These are phyloP conservation scores for Stagonosporopsis rhizophila DNA, from an alignment of 2,329 filamentous ascomycete genomes.

Conservation along the genomic window DNA sequence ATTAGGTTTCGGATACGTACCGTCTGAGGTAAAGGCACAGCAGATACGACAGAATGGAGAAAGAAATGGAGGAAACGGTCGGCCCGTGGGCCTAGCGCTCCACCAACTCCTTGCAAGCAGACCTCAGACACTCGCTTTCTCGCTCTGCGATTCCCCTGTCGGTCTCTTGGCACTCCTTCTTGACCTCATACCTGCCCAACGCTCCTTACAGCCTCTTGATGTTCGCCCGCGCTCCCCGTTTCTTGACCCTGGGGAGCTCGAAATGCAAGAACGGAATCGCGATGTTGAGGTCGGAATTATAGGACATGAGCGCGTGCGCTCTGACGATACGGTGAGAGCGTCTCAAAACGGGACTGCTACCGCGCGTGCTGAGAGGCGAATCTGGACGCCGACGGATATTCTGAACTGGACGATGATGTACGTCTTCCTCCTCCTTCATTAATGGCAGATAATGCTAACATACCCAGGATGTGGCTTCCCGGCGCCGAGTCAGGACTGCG, in stretches of 20 bases:
- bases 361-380: neutral
- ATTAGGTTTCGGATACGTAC: constrained; percentile 63
- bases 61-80: neutral
- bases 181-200: constrained; percentile 41
- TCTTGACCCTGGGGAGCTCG: constrained; percentile 40
- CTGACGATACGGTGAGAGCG: constrained; percentile 9
- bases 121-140: constrained; percentile 48
- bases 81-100: constrained; percentile 24
- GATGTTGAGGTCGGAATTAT: neutral
- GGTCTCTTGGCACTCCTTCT: constrained; percentile 45
- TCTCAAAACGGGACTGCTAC: neutral
- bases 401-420: constrained; percentile 61
- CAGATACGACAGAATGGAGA: neutral
- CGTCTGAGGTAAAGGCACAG: constrained; percentile 44
- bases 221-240: constrained; percentile 40
- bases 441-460: neutral
- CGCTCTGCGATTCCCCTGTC: constrained; percentile 49
- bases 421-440: neutral
- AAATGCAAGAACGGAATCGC: constrained; percentile 30
- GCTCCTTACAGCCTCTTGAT: constrained; percentile 20
- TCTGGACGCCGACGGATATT: constrained; percentile 58
- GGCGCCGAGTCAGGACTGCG: constrained; percentile 35
- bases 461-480: constrained; percentile 16
- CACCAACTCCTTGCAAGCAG: constrained; percentile 40
- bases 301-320: constrained; percentile 15